These are phyloP conservation scores for Diplogelasinospora grovesii DNA, from an alignment of 495 filamentous ascomycete species.

Conservation along the genomic window DNA sequence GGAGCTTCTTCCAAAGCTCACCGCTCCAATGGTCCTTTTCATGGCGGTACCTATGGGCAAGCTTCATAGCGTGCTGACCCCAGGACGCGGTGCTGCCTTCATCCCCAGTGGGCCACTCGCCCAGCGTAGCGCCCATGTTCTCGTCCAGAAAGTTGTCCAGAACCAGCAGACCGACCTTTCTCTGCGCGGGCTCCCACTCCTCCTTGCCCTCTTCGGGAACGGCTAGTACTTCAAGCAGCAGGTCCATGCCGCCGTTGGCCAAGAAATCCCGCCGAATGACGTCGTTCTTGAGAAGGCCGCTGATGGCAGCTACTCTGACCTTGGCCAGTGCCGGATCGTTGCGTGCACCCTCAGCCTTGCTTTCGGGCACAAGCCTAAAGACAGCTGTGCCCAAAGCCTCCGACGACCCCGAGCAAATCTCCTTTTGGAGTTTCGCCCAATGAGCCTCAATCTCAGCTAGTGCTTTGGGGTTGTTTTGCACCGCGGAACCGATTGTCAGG, in stretches of 20 bases:
- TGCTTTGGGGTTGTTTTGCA: conserved; percentile 60
- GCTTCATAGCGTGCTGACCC: conserved; percentile 30
- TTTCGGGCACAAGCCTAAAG: conserved; percentile 23
- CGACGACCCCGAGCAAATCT: conserved; percentile 15
- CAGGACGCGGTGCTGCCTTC: conserved; percentile 24
- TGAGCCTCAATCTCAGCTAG: conserved; percentile 39
- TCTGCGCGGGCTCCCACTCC: conserved; percentile 35
- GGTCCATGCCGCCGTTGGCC: conserved; percentile 34
- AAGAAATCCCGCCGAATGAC: conserved; percentile 47
- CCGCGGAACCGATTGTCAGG: conserved; percentile 44
- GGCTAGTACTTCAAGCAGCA: conserved; percentile 41
- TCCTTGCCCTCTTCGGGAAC: conserved; percentile 7
- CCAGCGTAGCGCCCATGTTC: conserved; percentile 46
- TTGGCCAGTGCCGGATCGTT: conserved; percentile 26
- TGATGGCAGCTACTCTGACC: conserved; percentile 33
- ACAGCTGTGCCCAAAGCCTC: conserved; percentile 10
- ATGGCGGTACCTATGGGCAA: conserved; percentile 13
- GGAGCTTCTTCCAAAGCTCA: conserved; percentile 20
- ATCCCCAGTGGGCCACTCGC: conserved; percentile 36
- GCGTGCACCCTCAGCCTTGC: conserved; percentile 10
- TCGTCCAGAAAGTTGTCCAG: conserved; percentile 56
- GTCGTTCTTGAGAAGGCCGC: conserved; percentile 35
- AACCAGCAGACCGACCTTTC: conserved; percentile 44
- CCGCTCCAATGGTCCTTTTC: conserved; percentile 27
- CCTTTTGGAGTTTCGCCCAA: conserved; percentile 30